These are phyloP conservation scores for Mycotypha africana DNA, from an alignment of 371 early-diverging fungal species.

Conservation along the genomic window DNA sequence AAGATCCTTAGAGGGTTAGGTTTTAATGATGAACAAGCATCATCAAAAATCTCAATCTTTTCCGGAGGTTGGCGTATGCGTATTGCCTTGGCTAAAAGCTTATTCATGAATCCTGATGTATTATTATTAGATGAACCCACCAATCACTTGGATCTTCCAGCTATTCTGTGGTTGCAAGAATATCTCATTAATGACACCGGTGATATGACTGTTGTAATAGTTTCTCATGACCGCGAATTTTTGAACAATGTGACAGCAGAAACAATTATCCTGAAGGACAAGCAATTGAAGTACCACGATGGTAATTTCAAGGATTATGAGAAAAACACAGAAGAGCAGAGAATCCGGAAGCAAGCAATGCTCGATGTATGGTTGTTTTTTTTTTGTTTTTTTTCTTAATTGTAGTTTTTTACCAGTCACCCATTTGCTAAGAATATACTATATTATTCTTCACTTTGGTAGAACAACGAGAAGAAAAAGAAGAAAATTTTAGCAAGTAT, in stretches of 20 bases:
- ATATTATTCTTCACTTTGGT: too few species aligned
- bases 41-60: slow-evolving; percentile 44
- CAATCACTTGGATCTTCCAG: slow-evolving; percentile 78
- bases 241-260: slow-evolving; percentile 64
- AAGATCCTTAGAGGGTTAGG: slow-evolving; percentile 60
- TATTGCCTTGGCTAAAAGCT: slow-evolving; percentile 76
- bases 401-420: neutral
- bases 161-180: slow-evolving; percentile 74
- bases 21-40: slow-evolving; percentile 42
- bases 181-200: slow-evolving; percentile 54
- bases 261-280: slow-evolving; percentile 66
- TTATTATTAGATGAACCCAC: slow-evolving; percentile 89
- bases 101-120: slow-evolving; percentile 73
- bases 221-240: slow-evolving; percentile 81
- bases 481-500: slow-evolving; percentile 59
- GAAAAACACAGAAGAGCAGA: slow-evolving; percentile 55
- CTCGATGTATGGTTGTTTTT: slow-evolving; percentile 24
- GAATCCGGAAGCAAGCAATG: slow-evolving; percentile 48
- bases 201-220: slow-evolving; percentile 61
- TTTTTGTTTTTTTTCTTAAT: neutral
- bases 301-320: slow-evolving; percentile 77
- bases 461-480: slow-evolving; percentile 54
- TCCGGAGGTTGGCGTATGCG: slow-evolving; percentile 93
- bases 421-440: neutral
- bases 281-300: slow-evolving; percentile 58